Percentiles rank a stretch among this genome's conserved stretches.
Evolutionary conservation across 1,284 basidiomycete species (phyloP).

Genomic region (Irpex rosettiformis): DNA sequence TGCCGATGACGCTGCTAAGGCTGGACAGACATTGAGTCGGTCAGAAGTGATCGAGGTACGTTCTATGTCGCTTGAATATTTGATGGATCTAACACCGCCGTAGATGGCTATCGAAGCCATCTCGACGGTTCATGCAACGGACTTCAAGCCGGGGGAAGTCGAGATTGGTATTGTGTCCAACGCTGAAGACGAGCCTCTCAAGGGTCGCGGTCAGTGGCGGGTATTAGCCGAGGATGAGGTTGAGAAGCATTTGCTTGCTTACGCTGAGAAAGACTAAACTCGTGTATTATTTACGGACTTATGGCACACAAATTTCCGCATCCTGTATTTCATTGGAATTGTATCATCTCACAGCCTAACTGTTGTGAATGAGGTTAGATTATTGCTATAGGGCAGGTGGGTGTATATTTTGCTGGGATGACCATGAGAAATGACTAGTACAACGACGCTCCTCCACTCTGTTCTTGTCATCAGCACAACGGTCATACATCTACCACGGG

Average conservation of each 20-base stretch:
- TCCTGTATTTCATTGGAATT: not conserved
- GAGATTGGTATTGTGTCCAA: slow-evolving; percentile 83
- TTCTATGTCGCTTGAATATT: slow-evolving; percentile 10
- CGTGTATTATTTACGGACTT: slow-evolving; percentile 13
- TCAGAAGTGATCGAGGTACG: slow-evolving; percentile 81
- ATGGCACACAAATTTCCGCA: not conserved
- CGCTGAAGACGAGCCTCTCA: slow-evolving; percentile 61
- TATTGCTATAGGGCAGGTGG: not conserved
- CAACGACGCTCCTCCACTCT: slow-evolving; percentile 10
- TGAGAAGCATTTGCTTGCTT: slow-evolving; percentile 82
- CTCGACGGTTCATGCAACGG: slow-evolving; percentile 90
- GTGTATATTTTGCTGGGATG: not conserved
- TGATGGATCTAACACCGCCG: not conserved
- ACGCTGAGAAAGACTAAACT: slow-evolving; percentile 87
- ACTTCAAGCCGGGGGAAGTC: slow-evolving; percentile 90
- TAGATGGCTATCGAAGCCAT: slow-evolving; percentile 95
- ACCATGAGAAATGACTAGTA: not conserved
- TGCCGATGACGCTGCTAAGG: slow-evolving; percentile 68
- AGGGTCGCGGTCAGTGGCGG: slow-evolving; percentile 75
- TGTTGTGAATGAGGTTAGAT: too few species aligned
- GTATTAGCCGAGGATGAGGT: slow-evolving; percentile 84
- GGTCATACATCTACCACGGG: too few species aligned
- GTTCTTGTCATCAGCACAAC: not conserved
- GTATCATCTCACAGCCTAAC: not conserved
- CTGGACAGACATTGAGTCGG: slow-evolving; percentile 62